Percentiles rank a stretch among this genome's conserved stretches.
These are phyloP conservation scores for Xylariales sp. DNA, from an alignment of 2,329 filamentous ascomycete genomes.

Conservation along the genomic window DNA sequence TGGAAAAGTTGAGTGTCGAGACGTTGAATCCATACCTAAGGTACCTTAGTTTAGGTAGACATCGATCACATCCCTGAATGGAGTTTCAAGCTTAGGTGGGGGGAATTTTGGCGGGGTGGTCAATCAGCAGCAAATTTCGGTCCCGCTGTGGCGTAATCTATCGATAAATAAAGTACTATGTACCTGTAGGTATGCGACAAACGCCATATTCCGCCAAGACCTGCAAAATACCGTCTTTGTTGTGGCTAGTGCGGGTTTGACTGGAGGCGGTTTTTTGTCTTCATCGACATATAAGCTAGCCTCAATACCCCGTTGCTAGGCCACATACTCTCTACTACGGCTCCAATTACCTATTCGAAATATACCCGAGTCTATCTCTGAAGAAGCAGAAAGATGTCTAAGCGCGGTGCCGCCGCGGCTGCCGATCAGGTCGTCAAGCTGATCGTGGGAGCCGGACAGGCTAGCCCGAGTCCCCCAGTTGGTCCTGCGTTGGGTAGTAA, in stretches of 20 bases:
- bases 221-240: background rate
- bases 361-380: background rate
- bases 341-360: background rate
- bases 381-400: constrained; percentile 61
- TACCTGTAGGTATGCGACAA: background rate
- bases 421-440: constrained; percentile 90
- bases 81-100: constrained; percentile 19
- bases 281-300: background rate
- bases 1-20: constrained; percentile 7
- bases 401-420: constrained; percentile 55
- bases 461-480: constrained; percentile 93
- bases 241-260: constrained; percentile 33
- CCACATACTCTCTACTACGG: background rate
- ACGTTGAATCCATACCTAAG: constrained; percentile 8
- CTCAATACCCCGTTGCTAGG: constrained; percentile 16
- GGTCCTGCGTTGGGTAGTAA: constrained; percentile 96
- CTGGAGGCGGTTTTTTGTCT: constrained; percentile 3
- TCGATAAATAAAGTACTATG: constrained; percentile 21
- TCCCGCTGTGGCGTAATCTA: constrained; percentile 23
- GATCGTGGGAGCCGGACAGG: constrained; percentile 95
- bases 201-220: background rate
- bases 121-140: constrained; percentile 35
- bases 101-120: constrained; percentile 42
- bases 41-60: constrained; percentile 7
- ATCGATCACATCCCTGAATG: constrained; percentile 14